Conservation (phyloP, 345 rosid species). For the Hypericum perforatum region DNA sequence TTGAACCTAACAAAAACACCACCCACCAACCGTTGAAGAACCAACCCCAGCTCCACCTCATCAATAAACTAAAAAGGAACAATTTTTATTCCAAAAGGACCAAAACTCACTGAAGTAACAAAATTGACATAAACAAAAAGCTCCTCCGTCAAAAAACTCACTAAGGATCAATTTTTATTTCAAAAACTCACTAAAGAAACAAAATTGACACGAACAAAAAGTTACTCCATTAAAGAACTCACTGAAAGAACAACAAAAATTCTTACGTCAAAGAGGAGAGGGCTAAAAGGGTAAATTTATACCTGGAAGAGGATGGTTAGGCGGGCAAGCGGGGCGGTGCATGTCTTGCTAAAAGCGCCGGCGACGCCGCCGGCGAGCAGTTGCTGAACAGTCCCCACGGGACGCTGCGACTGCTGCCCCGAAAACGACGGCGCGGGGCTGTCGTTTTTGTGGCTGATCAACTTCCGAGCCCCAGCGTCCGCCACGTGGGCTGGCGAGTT, state of each 20-base stretch:
- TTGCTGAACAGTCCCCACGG: conserved; percentile 19
- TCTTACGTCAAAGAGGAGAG: background rate
- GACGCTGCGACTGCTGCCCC: conserved; percentile 14
- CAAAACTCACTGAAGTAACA: too few species aligned
- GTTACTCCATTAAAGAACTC: too few species aligned
- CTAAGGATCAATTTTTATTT: too few species aligned
- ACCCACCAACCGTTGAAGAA: background rate
- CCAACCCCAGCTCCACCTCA: too few species aligned
- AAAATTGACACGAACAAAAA: too few species aligned
- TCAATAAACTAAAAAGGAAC: too few species aligned
- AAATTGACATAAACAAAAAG: too few species aligned
- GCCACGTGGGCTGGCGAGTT: background rate
- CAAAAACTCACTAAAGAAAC: too few species aligned
- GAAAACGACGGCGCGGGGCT: background rate
- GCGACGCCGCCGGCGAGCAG: conserved; percentile 26
- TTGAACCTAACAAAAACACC: conserved; percentile 45
- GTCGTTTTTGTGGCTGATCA: background rate
- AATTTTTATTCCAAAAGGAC: too few species aligned
- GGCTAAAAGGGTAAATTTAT: too few species aligned
- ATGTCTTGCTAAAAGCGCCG: conserved; percentile 23
- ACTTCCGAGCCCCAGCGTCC: background rate
- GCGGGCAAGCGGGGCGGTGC: conserved; percentile 30
- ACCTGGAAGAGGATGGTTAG: conserved; percentile 30
- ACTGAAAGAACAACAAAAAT: background rate
- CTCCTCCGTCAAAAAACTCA: too few species aligned